Conservation (phyloP, 352 stramenopile genomes). For the Pythium folliculosum region DNA sequence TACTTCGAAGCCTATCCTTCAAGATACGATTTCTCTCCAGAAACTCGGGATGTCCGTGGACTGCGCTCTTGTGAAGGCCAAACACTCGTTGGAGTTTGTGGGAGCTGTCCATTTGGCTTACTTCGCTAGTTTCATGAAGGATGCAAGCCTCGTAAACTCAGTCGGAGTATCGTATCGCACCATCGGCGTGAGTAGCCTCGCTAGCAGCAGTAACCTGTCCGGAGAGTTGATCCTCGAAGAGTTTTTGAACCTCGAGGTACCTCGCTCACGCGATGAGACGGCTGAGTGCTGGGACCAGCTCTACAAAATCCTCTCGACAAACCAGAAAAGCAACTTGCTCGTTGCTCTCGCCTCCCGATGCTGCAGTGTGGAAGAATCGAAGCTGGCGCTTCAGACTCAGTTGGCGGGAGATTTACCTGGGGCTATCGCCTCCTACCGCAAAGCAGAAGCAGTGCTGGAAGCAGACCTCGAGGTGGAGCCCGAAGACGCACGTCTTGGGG, state of each 20-base stretch:
- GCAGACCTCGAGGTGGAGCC: slow-evolving; percentile 45
- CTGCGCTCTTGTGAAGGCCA: slow-evolving; percentile 7
- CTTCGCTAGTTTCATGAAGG: slow-evolving; percentile 42
- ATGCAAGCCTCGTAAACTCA: slow-evolving; percentile 30
- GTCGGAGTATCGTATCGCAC: slow-evolving; percentile 40
- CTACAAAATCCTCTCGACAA: slow-evolving; percentile 66
- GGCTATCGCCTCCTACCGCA: slow-evolving; percentile 72
- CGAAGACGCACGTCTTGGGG: slow-evolving; percentile 27
- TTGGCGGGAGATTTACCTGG: slow-evolving; percentile 69
- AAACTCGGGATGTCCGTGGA: slow-evolving; percentile 22
- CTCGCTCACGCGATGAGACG: slow-evolving; percentile 24
- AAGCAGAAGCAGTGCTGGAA: slow-evolving; percentile 51
- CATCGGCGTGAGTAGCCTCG: slow-evolving; percentile 60
- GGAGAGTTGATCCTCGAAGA: slow-evolving; percentile 74
- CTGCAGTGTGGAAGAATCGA: slow-evolving; percentile 58
- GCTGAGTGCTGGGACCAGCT: slow-evolving; percentile 66
- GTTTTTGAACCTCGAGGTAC: slow-evolving; percentile 38
- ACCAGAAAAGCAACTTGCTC: slow-evolving; percentile 69
- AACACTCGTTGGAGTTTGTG: slow-evolving; percentile 26
- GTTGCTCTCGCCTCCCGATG: slow-evolving; percentile 54
- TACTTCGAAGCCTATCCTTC: slow-evolving; percentile 3
- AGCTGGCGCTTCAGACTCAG: slow-evolving; percentile 60
- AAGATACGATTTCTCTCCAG: neutral
- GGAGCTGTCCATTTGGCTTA: slow-evolving; percentile 46
- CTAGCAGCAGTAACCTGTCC: slow-evolving; percentile 55